Evolutionary conservation across 108 stramenopile genomes (phyloP).

Genomic region (Conticribra weissflogii): DNA sequence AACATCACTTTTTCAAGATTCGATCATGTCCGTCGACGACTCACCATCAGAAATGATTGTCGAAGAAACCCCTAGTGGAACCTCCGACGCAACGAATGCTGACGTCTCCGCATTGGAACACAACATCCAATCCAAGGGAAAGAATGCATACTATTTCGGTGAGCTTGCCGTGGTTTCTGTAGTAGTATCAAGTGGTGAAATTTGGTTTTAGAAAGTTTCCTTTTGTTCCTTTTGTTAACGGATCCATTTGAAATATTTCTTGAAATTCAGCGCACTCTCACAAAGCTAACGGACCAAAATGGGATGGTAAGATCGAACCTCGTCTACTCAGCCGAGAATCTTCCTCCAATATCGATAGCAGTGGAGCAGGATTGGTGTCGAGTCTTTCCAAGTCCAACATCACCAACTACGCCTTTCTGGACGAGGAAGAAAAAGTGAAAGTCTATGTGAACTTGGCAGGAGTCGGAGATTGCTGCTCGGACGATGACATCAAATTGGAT

Average conservation of each 20-base stretch:
- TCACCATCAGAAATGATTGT: background rate
- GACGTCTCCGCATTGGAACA: constrained; percentile 66
- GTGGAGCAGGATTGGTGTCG: background rate
- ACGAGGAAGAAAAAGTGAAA: constrained; percentile 73
- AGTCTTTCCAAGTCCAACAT: constrained; percentile 74
- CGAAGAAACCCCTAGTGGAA: constrained; percentile 1
- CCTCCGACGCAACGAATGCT: constrained; percentile 10
- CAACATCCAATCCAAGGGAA: constrained; percentile 76
- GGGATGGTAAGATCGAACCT: constrained; percentile 86
- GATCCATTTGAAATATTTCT: no score
- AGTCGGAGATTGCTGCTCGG: constrained; percentile 58
- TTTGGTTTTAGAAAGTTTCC: no score
- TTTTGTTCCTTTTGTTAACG: no score
- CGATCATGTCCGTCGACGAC: background rate
- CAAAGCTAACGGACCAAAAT: constrained; percentile 52
- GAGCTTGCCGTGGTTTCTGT: no score
- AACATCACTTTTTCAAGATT: no score
- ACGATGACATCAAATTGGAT: constrained; percentile 63
- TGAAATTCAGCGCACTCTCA: constrained; percentile 78
- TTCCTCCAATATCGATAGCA: constrained; percentile 2
- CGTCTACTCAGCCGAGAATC: constrained; percentile 51
- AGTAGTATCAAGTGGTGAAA: no score
- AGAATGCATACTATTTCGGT: constrained; percentile 88
- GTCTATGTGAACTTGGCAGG: constrained; percentile 74
- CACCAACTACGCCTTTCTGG: constrained; percentile 81